These are phyloP conservation scores for Pleurotus citrinopileatus DNA, from an alignment of 768 basidiomycete species.

Conservation along the genomic window DNA sequence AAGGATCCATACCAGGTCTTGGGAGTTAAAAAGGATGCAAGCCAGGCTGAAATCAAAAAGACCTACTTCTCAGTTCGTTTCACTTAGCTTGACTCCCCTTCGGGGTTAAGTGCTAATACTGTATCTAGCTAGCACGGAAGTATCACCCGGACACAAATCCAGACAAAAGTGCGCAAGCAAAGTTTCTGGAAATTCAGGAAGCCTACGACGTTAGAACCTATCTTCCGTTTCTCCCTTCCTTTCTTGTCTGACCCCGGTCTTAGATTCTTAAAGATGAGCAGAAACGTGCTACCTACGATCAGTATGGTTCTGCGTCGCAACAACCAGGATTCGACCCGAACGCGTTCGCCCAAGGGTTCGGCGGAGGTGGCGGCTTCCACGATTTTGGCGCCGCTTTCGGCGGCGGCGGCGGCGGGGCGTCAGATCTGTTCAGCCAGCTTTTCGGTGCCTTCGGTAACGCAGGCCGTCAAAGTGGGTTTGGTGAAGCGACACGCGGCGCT, in stretches of 20 bases:
- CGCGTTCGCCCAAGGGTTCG: conserved; percentile 55
- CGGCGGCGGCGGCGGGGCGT: conserved; percentile 38
- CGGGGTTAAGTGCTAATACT: conserved; percentile 8
- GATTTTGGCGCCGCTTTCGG: conserved; percentile 65
- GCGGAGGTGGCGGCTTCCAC: conserved; percentile 64
- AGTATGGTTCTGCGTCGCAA: conserved; percentile 89
- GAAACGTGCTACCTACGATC: conserved; percentile 88
- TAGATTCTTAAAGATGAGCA: conserved; percentile 93
- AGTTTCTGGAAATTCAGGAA: conserved; percentile 94
- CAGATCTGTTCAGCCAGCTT: conserved; percentile 82
- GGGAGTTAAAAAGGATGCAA: conserved; percentile 82
- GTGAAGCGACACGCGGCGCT: conserved; percentile 56
- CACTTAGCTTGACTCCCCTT: conserved; percentile 8
- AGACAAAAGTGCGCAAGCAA: conserved; percentile 84
- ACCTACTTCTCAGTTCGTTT: conserved; percentile 87
- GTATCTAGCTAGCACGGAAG: conserved; percentile 86
- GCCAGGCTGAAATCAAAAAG: conserved; percentile 92
- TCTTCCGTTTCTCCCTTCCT: not conserved
- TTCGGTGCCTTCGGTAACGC: conserved; percentile 70
- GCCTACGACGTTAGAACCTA: conserved; percentile 69
- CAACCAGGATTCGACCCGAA: conserved; percentile 94
- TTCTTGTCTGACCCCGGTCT: conserved; percentile 3
- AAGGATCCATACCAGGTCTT: conserved; percentile 93
- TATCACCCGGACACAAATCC: conserved; percentile 98
- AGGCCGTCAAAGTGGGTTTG: conserved; percentile 39